Evolutionary conservation across 768 basidiomycete species (phyloP), one percentile per base, ranked within the genome.

Genomic region (Dacryopinax spathularia): DNA sequence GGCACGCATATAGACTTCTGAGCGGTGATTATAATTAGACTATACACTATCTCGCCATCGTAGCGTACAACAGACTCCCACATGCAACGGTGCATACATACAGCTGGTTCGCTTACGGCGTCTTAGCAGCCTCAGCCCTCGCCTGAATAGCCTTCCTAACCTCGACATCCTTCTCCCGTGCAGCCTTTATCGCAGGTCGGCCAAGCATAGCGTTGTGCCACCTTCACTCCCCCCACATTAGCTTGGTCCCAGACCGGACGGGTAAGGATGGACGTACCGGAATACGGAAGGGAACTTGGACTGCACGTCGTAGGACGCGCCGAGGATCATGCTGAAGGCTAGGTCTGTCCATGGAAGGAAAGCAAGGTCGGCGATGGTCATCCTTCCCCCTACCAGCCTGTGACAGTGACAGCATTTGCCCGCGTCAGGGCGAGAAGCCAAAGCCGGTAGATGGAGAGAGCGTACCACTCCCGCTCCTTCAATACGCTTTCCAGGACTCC

Each of bases 401-500:
- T 34, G 61, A n/a, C n/a, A n/a, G n/a, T n/a, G n/a, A n/a, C n/a
- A n/a, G n/a, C n/a, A n/a, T n/a, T n/a, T n/a, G n/a, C n/a, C n/a
- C 29, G 25, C 25, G 25, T 27, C 13, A 13, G 10, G 25, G 12
- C 9, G 3, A 13, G 3, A 56, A 18, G 25, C 9, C 9, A 44
- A 44, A 15, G 22, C 48, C 29, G 12, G 9, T 44, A 10, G 36
- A 25, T 29, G 48, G 5, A 27, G 48, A 31, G 48, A 41, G 18
- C 70, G 34, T 70, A 70, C 66, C 68, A 73, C 59, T 67, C 68
- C 44, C 68, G 68, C 63, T 73, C 73, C n/a, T 66, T 64, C 29
- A 73, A 68, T 25, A 73, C 71, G 29, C 62, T 36, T 25, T 73
- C 69, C 61, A 73, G 70, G 10, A 73, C 73, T 33, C 64, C 18